Conservation (phyloP, 176 grass and related monocot species). For the Pontederia crassipes region DNA sequence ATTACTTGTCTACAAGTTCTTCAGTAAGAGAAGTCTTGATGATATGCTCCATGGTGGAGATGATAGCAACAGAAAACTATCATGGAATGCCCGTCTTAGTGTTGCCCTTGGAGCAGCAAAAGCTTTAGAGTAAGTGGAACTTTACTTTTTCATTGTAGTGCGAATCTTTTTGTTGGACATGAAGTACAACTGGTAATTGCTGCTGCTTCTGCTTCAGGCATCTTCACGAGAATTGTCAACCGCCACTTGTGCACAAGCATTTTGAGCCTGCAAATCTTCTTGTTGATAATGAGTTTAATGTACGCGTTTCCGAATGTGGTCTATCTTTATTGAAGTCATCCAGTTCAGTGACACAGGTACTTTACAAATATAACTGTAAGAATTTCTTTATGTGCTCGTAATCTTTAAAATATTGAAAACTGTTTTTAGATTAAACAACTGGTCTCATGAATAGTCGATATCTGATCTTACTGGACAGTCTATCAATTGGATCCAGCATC, state of each 20-base stretch:
- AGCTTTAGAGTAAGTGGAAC: conserved; percentile 66
- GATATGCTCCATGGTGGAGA: conserved; percentile 70
- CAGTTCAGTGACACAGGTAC: conserved; percentile 71
- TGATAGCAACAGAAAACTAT: conserved; percentile 43
- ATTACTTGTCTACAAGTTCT: conserved; percentile 73
- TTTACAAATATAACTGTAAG: neutral
- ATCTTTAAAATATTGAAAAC: no score
- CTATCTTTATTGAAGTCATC: conserved; percentile 41
- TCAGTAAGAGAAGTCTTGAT: conserved; percentile 69
- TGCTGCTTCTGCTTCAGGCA: conserved; percentile 45
- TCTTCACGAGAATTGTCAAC: conserved; percentile 75
- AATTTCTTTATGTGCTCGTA: no score
- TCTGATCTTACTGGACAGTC: no score
- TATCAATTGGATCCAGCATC: no score
- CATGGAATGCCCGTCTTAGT: conserved; percentile 78
- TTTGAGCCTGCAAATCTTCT: conserved; percentile 77
- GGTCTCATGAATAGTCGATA: no score
- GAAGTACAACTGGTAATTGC: no score
- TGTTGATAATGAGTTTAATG: conserved; percentile 54
- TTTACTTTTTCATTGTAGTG: neutral
- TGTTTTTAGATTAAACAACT: no score
- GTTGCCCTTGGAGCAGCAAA: conserved; percentile 76
- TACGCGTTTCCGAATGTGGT: conserved; percentile 68
- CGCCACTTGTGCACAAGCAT: conserved; percentile 63
- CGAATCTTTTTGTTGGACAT: no score